Base-by-base conservation (phyloP, 495 filamentous ascomycete species). In the Pyronema omphalodes region DNA sequence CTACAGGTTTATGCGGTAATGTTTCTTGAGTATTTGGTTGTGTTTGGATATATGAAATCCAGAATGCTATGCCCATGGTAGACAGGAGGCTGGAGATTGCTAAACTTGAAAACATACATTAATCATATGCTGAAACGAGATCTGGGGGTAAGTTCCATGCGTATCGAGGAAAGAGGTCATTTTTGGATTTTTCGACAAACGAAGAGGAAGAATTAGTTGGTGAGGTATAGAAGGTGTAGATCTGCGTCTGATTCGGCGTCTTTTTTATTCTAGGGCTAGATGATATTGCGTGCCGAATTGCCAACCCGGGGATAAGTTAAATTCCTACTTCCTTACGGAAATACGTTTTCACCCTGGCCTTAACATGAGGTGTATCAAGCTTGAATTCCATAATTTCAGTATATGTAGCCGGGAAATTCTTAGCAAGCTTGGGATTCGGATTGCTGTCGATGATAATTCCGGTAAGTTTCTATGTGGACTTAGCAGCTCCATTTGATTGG, bases 201-300 rank as follows among this genome's bases (percentile, higher is more conserved):
- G 73, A 75, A 58, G 88, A 81, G 15, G 88, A 95, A 37, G 74
- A 82, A 11, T 76, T 83, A 15, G 83, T 89, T 55, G 94, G 70
- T 7, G 87, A 91, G 6, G 85, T 87, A 66, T 78, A 96, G 71
- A 95, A 95, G 2, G 95, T 71, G 17, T 93, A 68, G 0, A 81
- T 74, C 62, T 93, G 87, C 78, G 51, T 70, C 70, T 34, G 68
- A 60, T 44, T 65, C 53, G 18, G 41, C 57, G 44, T 63, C 53
- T 43, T 63, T 56, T 55, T 57, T 53, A 14, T 60, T 57, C 9
- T 51, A 35, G 6, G 7, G 37, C 37, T 40, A 1, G 37, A 7
- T 11, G 11, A 34, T 23, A 36, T 3, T 3, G 3, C 29, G 23
- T 29, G 19, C 29, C 12, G 15, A 41, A 40, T 35, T 7, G 37